Conservation (phyloP, 1,284 basidiomycete genomes). For the Ganoderma leucocontextum region DNA sequence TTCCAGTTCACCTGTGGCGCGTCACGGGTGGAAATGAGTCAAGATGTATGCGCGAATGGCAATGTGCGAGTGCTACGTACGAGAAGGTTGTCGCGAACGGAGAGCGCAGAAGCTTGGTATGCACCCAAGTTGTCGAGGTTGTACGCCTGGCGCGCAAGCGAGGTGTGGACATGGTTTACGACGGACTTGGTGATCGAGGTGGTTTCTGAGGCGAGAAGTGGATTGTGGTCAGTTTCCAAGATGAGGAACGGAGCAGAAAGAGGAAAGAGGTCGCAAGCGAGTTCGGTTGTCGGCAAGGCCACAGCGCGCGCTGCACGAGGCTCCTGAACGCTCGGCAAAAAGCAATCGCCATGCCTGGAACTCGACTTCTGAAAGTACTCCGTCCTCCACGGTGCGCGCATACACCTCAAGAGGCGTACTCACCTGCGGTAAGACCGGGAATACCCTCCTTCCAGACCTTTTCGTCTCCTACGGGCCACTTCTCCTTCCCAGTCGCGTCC, state of each 20-base stretch:
- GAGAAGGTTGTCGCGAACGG: conserved; percentile 86
- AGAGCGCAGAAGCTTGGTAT: conserved; percentile 83
- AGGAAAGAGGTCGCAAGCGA: conserved; percentile 4
- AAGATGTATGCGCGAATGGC: not conserved
- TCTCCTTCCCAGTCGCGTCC: conserved; percentile 78
- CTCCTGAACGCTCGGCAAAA: conserved; percentile 27
- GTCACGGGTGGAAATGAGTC: not conserved
- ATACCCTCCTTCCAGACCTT: conserved; percentile 78
- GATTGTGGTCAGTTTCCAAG: not conserved
- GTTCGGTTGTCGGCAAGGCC: conserved; percentile 4
- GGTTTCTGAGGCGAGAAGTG: conserved; percentile 52
- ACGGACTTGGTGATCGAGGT: conserved; percentile 80
- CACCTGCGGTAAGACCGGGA: conserved; percentile 65
- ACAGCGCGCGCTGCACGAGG: conserved; percentile 21
- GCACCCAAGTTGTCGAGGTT: conserved; percentile 86
- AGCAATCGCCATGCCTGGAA: not conserved
- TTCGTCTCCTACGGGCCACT: conserved; percentile 89
- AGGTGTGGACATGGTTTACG: conserved; percentile 87
- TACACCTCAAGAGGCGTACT: conserved; percentile 30
- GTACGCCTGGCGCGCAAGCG: conserved; percentile 87
- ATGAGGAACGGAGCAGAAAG: not conserved
- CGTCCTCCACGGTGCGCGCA: not conserved
- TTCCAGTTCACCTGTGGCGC: conserved; percentile 77
- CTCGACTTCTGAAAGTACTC: not conserved
- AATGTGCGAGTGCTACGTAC: conserved; percentile 48